Evolutionary conservation across 768 basidiomycete genomes (phyloP).

Genomic region (Lyophyllum semitale): DNA sequence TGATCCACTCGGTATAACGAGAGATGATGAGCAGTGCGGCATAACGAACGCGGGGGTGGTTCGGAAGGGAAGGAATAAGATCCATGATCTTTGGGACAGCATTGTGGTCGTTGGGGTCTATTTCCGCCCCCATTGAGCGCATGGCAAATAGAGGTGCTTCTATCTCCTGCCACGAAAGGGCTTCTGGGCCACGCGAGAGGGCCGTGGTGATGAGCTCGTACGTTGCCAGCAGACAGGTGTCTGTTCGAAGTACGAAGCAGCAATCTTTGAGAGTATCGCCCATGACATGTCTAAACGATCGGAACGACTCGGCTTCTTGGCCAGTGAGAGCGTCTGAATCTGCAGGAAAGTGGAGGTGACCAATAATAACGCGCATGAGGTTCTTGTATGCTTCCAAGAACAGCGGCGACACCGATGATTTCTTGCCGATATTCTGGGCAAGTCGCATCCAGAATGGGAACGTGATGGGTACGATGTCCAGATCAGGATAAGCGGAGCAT

Average conservation of each 20-base stretch:
- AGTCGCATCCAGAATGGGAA: slow-evolving; percentile 99
- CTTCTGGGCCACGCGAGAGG: slow-evolving; percentile 58
- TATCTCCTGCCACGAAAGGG: slow-evolving; percentile 90
- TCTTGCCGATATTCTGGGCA: slow-evolving; percentile 85
- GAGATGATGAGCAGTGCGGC: slow-evolving; percentile 94
- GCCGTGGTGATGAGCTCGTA: slow-evolving; percentile 80
- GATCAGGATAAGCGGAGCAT: slow-evolving; percentile 89
- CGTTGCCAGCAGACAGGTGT: slow-evolving; percentile 77
- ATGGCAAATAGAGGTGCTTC: slow-evolving; percentile 98
- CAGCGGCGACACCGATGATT: slow-evolving; percentile 66
- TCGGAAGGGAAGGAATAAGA: slow-evolving; percentile 85
- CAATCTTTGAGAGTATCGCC: slow-evolving; percentile 99
- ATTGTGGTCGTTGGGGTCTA: slow-evolving; percentile 78
- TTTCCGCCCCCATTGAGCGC: slow-evolving; percentile 96
- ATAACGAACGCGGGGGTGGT: slow-evolving; percentile 90
- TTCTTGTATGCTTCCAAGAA: slow-evolving; percentile 82
- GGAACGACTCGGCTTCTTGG: slow-evolving; percentile 92
- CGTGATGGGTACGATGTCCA: slow-evolving; percentile 96
- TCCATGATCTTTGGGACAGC: slow-evolving; percentile 97
- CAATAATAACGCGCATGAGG: slow-evolving; percentile 84
- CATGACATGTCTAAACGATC: slow-evolving; percentile 96
- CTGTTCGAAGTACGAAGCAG: slow-evolving; percentile 89
- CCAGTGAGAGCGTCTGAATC: slow-evolving; percentile 65
- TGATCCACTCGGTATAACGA: slow-evolving; percentile 97
- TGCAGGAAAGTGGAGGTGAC: slow-evolving; percentile 87